Base-by-base conservation (phyloP, 495 filamentous ascomycete genomes). In the Penicillium herquei region DNA sequence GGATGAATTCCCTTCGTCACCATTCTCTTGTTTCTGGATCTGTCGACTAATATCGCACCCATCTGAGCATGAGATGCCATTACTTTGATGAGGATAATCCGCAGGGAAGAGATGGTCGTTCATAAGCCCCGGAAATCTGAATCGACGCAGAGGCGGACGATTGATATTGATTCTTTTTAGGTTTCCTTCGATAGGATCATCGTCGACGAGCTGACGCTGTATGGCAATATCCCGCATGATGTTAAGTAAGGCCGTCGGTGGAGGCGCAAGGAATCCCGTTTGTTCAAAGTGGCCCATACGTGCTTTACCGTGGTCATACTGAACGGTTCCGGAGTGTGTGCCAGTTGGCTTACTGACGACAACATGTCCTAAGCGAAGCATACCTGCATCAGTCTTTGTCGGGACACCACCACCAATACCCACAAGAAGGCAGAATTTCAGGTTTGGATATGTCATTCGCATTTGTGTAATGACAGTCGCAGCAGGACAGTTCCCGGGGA, bases 31-130 rank as follows among this genome's bases (percentile, higher is more conserved):
- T 60, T 50, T 55, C 37, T 48, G 13, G 42, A 56, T 58, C 3
- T 57, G 50, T 46, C 55, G 43, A 2, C 17, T 37, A 10, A 45
- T 30, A 14, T 59, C 56, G 51, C 49, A 61, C 39, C 61, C 49
- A 54, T 60, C 17, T 32, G 51, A 18, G 45, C 66, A 72, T 14
- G 51, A 49, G 26, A 18, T 9, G 17, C 40, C 39, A 17, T 11
- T 14, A 7, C 57, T 7, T 5, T 43, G 7, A 55, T 73, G 65
- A 9, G 6, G 33, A 59, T 71, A 70, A 10, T 60, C 49, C 8
- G 61, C 10, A 26, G 49, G 16, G 48, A 59, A 75, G 3, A 75
- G 59, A 31, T 57, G 39, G 44, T 75, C 72, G 12, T 58, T 54
- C 18, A 12, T 12, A 21, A 21, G 9, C 10, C 41, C 41, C 12